Percentiles rank a stretch among this genome's conserved stretches.
Evolutionary conservation across 2,329 filamentous ascomycete species (phyloP).

Genomic region (Rhinocladiella similis): DNA sequence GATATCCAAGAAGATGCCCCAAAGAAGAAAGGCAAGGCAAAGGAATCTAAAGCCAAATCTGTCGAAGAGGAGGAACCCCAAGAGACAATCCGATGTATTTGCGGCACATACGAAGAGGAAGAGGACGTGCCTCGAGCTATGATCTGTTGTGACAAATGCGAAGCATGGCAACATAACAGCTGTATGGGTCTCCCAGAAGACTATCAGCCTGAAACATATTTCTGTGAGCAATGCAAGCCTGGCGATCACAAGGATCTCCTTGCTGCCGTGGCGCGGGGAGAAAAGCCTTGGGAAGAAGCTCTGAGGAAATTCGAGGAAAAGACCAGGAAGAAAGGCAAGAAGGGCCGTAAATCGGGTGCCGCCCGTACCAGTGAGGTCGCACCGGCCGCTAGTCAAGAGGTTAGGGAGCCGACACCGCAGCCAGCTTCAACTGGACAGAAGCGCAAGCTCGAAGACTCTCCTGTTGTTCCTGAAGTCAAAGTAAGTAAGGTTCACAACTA

Average conservation of each 20-base stretch:
- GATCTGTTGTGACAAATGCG: constrained; percentile 93
- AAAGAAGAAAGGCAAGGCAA: constrained; percentile 48
- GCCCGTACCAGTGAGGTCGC: constrained; percentile 67
- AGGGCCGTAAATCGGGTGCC: constrained; percentile 59
- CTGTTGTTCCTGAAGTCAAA: constrained; percentile 28
- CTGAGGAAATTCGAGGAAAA: constrained; percentile 63
- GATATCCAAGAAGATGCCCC: constrained; percentile 66
- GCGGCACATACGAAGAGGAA: constrained; percentile 80
- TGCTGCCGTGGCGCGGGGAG: constrained; percentile 73
- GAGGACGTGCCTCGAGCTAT: constrained; percentile 86
- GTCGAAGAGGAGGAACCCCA: constrained; percentile 54
- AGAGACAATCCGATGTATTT: constrained; percentile 89
- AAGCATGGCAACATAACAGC: constrained; percentile 95
- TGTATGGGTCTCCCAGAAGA: constrained; percentile 85
- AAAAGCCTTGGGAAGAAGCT: constrained; percentile 80
- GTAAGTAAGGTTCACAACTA: constrained; percentile 10
- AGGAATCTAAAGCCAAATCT: constrained; percentile 47
- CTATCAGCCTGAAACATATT: constrained; percentile 78
- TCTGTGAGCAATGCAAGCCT: constrained; percentile 86
- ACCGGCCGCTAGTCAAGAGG: constrained; percentile 45
- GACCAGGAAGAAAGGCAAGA: constrained; percentile 59
- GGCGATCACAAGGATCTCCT: constrained; percentile 80
- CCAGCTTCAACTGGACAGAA: constrained; percentile 38
- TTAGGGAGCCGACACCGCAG: constrained; percentile 23
- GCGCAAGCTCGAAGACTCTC: constrained; percentile 45